phyloP scores from a whole-genome alignment of 176 grass and related monocot species.

The Musa troglodytarum region DNA sequence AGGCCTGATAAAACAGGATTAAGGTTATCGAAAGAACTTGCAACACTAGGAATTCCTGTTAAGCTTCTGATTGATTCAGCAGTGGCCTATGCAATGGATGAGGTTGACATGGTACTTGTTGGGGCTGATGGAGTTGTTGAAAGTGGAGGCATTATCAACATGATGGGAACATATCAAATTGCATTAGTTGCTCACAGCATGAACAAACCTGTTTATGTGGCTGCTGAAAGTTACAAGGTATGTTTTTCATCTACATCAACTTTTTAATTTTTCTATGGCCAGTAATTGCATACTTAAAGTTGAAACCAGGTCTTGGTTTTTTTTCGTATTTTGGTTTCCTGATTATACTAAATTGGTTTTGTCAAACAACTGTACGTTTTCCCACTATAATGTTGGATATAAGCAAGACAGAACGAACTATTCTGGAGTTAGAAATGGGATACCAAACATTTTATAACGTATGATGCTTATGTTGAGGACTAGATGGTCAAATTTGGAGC shows the following conservation, averaged over 20 bases:
- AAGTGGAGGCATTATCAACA: conserved; percentile 97
- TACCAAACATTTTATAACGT: too few relatives aligned
- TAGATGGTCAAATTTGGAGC: too few relatives aligned
- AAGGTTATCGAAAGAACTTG: conserved; percentile 79
- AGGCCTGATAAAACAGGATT: conserved; percentile 86
- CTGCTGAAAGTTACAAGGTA: conserved; percentile 99
- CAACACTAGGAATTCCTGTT: conserved; percentile 71
- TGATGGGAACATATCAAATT: conserved; percentile 99
- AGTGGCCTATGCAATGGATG: conserved; percentile 89
- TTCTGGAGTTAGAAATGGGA: too few relatives aligned
- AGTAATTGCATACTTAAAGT: not conserved
- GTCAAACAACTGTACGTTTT: too few relatives aligned
- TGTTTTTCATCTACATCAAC: not conserved
- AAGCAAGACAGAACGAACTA: too few relatives aligned
- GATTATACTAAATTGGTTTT: too few relatives aligned
- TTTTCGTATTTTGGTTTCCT: too few relatives aligned
- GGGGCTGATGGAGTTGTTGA: conserved; percentile 98
- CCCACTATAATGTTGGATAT: too few relatives aligned
- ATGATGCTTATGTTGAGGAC: too few relatives aligned
- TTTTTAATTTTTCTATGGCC: not conserved
- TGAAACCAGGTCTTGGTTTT: too few relatives aligned
- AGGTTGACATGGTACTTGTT: conserved; percentile 89
- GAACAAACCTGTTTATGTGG: conserved; percentile 92
- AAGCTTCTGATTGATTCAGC: conserved; percentile 93
- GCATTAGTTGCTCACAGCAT: conserved; percentile 91